Evolutionary conservation across 345 rosid species (phyloP), one percentile per base, ranked within the genome.

Genomic region (Trapa incisa): DNA sequence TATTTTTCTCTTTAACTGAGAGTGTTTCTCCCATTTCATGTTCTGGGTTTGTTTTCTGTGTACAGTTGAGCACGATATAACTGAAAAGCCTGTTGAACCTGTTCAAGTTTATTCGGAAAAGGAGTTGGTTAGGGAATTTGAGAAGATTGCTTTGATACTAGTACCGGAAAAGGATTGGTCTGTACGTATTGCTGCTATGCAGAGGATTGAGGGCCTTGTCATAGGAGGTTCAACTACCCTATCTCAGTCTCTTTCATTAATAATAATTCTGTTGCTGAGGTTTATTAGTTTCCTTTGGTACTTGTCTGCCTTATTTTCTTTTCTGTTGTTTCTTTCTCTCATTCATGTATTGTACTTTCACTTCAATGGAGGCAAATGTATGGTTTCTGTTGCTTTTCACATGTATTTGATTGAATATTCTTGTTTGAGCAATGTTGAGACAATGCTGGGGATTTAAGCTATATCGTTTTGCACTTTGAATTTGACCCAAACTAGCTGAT

Each of bases 121-220:
- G 82, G 99, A 95, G 80, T 85, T 95, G 70, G 79, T 83, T 47
- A 81, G 95, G 85, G 96, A 95, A 72, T 77, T 95, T 80, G 99
- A 95, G 79, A 95, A 95, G 84, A 73, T 95, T 79, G 83, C 89
- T 61, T 73, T 84, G 33, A 89, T 82, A 16, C 96, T 95, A 58
- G 92, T 87, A 74, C 99, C 99, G 6, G 99, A 95, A 73, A 95
- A 95, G 78, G 99, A 95, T 76, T 95, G 99, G 99, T 87, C 99
- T 57, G 56, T 87, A 65, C 99, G 99, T 72, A 95, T 91, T 75
- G 87, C 90, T 74, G 96, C 99, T 77, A 86, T 95, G 93, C 97
- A 86, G 81, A 87, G 96, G 87, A 85, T 89, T 64, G 99, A 95
- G 81, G 99, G 89, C 75, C 96, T 95, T 76, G 96, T 91, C 73